A percentile compares a stretch with the other conserved stretches of the same genome.
phyloP scores from a whole-genome alignment of 1,284 basidiomycete species.

The Puccinia polysora region DNA sequence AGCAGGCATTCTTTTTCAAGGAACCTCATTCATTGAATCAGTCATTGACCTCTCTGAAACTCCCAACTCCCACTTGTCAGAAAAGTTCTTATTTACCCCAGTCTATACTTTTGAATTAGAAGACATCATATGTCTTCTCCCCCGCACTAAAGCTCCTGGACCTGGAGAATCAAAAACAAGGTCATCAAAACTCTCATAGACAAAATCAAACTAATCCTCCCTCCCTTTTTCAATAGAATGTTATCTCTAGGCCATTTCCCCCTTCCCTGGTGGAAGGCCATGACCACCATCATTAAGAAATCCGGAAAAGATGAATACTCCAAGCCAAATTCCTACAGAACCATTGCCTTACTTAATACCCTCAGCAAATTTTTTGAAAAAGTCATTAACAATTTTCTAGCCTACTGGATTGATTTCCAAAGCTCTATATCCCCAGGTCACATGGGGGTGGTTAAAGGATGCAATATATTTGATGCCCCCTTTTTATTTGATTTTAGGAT shows the following conservation, averaged over 20 bases:
- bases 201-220: not conserved
- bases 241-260: not conserved
- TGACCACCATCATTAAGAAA: not conserved
- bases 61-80: not conserved
- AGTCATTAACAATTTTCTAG: not conserved
- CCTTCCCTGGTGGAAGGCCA: not conserved
- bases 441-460: not conserved
- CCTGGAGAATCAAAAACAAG: not conserved
- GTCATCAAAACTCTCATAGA: not conserved
- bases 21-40: not conserved
- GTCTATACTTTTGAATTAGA: not conserved
- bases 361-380: slow-evolving; percentile 21
- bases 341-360: slow-evolving; percentile 4
- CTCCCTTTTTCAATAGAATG: not conserved
- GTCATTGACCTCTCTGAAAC: not conserved
- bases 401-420: not conserved
- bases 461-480: not conserved
- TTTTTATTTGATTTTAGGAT: not conserved
- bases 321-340: not conserved
- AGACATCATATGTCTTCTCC: not conserved
- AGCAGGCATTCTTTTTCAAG: slow-evolving; percentile 6
- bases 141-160: not conserved
- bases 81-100: not conserved
- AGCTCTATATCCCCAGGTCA: not conserved
- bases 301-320: slow-evolving; percentile 1